Evolutionary conservation across 306 rosid genomes (phyloP).

Genomic region (Ziziphus jujuba): DNA sequence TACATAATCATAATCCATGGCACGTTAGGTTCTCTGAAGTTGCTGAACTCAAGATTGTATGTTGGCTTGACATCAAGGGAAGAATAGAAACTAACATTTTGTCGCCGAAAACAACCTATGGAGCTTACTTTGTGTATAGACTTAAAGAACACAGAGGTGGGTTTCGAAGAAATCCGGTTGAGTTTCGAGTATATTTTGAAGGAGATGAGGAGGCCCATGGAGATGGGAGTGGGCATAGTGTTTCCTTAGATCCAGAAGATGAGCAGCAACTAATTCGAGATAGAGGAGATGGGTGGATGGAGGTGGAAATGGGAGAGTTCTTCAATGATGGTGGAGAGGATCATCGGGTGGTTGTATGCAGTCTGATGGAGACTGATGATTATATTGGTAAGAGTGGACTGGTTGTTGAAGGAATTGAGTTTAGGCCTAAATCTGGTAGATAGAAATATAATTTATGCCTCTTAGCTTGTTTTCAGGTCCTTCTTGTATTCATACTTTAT

Average conservation of each 20-base stretch:
- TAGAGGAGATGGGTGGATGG: conserved; percentile 27
- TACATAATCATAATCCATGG: no score
- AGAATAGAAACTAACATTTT: neutral
- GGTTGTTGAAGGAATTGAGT: no score
- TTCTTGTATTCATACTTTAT: no score
- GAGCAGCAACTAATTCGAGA: neutral
- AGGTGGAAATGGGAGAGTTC: conserved; percentile 34
- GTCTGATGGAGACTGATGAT: neutral
- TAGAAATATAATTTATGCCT: no score
- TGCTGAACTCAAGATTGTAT: conserved; percentile 7
- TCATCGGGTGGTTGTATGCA: neutral
- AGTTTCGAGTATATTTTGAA: neutral
- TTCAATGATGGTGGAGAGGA: conserved; percentile 19
- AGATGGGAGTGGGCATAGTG: no score
- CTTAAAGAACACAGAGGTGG: neutral
- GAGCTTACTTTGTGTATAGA: conserved; percentile 21
- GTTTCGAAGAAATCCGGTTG: neutral
- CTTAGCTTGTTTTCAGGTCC: no score
- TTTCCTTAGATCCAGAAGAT: no score
- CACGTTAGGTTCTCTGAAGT: conserved; percentile 9
- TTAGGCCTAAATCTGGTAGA: no score
- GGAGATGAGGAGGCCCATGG: neutral
- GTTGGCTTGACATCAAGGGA: conserved; percentile 31
- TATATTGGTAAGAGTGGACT: no score
- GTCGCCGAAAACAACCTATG: conserved; percentile 19